Base-by-base conservation (phyloP, 768 basidiomycete genomes). In the Boletus sensibilis region DNA sequence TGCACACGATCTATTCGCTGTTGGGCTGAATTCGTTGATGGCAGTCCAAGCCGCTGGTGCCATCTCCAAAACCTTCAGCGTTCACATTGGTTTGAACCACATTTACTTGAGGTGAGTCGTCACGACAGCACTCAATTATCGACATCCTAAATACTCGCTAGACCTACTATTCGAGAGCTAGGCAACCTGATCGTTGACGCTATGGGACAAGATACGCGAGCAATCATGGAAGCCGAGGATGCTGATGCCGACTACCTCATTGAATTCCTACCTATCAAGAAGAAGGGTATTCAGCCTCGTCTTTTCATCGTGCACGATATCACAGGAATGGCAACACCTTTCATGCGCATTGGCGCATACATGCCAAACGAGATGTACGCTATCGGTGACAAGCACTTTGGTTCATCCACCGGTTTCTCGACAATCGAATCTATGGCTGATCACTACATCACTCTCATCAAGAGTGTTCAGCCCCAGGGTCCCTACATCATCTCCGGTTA, bases 361-460 rank as follows among this genome's bases (percentile, higher is more conserved):
- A 70, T 70, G 68, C 67, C 68, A 1, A 68, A 58, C 43, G 68
- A 70, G 64, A 67, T 71, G 63, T 70, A 70, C 33, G 69, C 69
- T n/a, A 71, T 70, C 23, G 69, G 69, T 27, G 69, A 70, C 59
- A 66, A 64, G 29, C 64, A 70, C 53, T 70, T 70, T 31, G 69
- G 69, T 31, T 71, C 67, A 12, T 41, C 65, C 29, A 67, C 61
- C 0, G 69, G 69, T 46, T 71, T 70, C 57, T 59, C 64, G 29
- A 56, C 65, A 23, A 61, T 70, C 29, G 69, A 70, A 39, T 58
- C 69, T 2, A 70, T 71, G 69, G 69, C 64, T 1, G 67, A 71
- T 38, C 69, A 71, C 53, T 70, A 71, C 46, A 71, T 70, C 48
- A 54, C 68, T 46, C 69, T 70, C 23, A 55, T 70, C 50, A 68